Evolutionary conservation across 352 stramenopile species (phyloP).

Genomic region (Globisporangium camurandrum): DNA sequence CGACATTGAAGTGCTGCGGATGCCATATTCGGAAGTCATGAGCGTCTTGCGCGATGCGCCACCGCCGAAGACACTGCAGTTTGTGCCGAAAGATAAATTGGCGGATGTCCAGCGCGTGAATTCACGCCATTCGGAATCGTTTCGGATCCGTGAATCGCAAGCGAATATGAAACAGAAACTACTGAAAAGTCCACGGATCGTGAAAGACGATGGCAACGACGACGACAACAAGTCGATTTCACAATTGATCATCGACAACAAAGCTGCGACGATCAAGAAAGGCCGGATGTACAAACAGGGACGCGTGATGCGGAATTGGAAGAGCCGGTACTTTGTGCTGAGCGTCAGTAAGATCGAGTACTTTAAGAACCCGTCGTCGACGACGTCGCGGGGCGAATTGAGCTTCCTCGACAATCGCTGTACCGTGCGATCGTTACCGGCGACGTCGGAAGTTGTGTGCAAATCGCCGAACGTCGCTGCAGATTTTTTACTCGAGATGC

Average conservation of each 20-base stretch:
- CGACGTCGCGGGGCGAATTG: slow-evolving; percentile 64
- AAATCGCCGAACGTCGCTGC: slow-evolving; percentile 66
- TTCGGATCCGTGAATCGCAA: slow-evolving; percentile 53
- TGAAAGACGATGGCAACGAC: slow-evolving; percentile 68
- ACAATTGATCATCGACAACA: slow-evolving; percentile 79
- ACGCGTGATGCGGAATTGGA: slow-evolving; percentile 78
- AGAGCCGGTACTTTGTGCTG: slow-evolving; percentile 83
- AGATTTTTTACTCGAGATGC: slow-evolving; percentile 64
- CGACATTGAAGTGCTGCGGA: slow-evolving; percentile 73
- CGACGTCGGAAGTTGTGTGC: slow-evolving; percentile 56
- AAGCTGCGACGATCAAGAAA: slow-evolving; percentile 84
- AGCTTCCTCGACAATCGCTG: slow-evolving; percentile 75
- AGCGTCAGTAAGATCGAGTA: slow-evolving; percentile 83
- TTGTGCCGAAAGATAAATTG: slow-evolving; percentile 81
- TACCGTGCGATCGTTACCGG: slow-evolving; percentile 64
- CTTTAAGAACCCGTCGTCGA: slow-evolving; percentile 80
- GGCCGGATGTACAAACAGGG: slow-evolving; percentile 84
- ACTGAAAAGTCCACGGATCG: slow-evolving; percentile 63
- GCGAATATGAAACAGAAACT: slow-evolving; percentile 56
- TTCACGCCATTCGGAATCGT: slow-evolving; percentile 73
- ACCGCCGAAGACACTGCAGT: slow-evolving; percentile 71
- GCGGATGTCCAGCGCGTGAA: slow-evolving; percentile 78
- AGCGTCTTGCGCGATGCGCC: slow-evolving; percentile 58
- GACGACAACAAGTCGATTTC: slow-evolving; percentile 79
- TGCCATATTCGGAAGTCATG: slow-evolving; percentile 84